Evolutionary conservation across 306 rosid genomes (phyloP).

Genomic region (Citrullus amarus): DNA sequence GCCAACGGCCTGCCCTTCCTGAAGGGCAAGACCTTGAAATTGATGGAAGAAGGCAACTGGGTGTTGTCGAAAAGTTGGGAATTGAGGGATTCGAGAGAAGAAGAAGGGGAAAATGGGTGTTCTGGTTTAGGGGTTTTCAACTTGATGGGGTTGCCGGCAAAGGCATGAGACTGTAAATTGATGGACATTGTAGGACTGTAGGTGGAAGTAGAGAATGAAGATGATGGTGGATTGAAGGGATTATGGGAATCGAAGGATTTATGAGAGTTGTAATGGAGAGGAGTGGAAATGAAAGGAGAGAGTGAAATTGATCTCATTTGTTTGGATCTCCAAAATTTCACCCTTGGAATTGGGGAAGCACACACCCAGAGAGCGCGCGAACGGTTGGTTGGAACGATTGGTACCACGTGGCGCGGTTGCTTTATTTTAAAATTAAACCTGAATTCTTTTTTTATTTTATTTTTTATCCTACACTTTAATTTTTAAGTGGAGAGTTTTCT

Average conservation of each 20-base stretch:
- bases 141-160: slow-evolving; percentile 48
- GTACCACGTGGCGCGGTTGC: background rate
- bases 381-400: background rate
- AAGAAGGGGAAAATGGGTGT: slow-evolving; percentile 40
- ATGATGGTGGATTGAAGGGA: background rate
- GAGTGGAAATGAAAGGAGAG: slow-evolving; percentile 8
- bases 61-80: slow-evolving; percentile 24
- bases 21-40: slow-evolving; percentile 66
- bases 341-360: slow-evolving; percentile 6
- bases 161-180: slow-evolving; percentile 38
- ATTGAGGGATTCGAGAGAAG: slow-evolving; percentile 54
- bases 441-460: no score
- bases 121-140: slow-evolving; percentile 36
- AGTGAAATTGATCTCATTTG: slow-evolving; percentile 12
- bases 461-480: no score
- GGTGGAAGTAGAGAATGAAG: background rate
- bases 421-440: no score
- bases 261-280: slow-evolving; percentile 6
- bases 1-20: slow-evolving; percentile 48
- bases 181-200: slow-evolving; percentile 33
- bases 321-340: slow-evolving; percentile 8
- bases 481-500: no score
- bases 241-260: slow-evolving; percentile 2
- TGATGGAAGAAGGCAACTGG: slow-evolving; percentile 29
- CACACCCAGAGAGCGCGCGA: background rate